phyloP scores from a whole-genome alignment of 2,329 filamentous ascomycete genomes.

The Botryosphaeria dothidea region DNA sequence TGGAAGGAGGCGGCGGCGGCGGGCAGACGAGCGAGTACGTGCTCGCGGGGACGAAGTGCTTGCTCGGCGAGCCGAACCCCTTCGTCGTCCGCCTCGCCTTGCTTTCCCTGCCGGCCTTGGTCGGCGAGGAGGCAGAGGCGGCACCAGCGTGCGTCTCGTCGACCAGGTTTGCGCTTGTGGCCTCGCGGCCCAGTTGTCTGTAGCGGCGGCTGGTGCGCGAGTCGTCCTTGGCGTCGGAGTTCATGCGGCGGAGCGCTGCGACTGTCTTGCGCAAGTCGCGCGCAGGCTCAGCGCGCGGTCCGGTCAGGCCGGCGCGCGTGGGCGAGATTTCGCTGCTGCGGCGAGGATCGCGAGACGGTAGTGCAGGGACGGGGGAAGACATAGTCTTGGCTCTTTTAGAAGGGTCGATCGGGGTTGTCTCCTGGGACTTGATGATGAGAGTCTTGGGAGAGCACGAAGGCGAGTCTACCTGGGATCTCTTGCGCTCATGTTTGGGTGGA shows the following conservation, averaged over 20 bases:
- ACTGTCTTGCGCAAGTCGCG: slow-evolving; percentile 35
- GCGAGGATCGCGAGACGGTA: slow-evolving; percentile 25
- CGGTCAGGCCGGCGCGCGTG: slow-evolving; percentile 18
- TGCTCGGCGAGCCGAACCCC: background rate
- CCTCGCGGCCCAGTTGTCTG: slow-evolving; percentile 42
- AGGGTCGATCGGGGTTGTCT: background rate
- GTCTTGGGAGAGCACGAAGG: slow-evolving; percentile 43
- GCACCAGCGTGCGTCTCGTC: background rate
- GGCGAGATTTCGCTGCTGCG: background rate
- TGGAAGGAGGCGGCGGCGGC: background rate
- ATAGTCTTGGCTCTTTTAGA: background rate
- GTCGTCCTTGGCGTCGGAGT: slow-evolving; percentile 30
- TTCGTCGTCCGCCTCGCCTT: background rate
- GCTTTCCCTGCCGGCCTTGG: background rate
- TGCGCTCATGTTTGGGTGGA: background rate
- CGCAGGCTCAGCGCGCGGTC: slow-evolving; percentile 32
- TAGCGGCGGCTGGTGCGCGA: slow-evolving; percentile 32
- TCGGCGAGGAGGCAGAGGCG: background rate
- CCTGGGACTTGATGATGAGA: slow-evolving; percentile 23
- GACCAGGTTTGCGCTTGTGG: background rate
- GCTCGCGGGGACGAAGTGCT: background rate
- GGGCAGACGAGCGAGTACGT: background rate
- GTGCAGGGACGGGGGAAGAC: slow-evolving; percentile 25
- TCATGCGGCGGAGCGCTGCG: slow-evolving; percentile 38
- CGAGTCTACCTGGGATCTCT: background rate